These are phyloP conservation scores for Gaeumannomyces sp. DNA, from an alignment of 2,329 filamentous ascomycete species.

Conservation along the genomic window DNA sequence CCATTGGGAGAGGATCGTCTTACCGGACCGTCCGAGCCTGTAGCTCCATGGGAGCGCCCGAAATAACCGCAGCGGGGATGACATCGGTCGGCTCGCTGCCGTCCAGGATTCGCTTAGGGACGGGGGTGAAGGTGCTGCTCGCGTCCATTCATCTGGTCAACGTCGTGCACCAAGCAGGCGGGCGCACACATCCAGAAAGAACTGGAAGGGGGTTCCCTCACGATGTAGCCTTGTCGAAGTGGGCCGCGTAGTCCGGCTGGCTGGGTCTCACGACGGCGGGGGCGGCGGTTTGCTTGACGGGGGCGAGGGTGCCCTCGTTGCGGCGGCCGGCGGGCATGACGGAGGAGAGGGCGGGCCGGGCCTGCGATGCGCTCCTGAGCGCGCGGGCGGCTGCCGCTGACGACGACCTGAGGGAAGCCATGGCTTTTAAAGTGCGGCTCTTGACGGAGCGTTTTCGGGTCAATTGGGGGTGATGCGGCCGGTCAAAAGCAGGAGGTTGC, in stretches of 20 bases:
- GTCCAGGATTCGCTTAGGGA: slow-evolving; percentile 84
- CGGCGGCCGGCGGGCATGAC: slow-evolving; percentile 40
- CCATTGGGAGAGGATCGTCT: slow-evolving; percentile 17
- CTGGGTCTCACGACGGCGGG: slow-evolving; percentile 42
- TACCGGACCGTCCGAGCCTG: slow-evolving; percentile 93
- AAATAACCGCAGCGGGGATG: slow-evolving; percentile 78
- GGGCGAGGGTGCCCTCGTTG: slow-evolving; percentile 46
- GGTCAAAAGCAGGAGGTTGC: slow-evolving; percentile 2
- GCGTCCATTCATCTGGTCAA: background rate
- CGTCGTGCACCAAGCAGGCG: background rate
- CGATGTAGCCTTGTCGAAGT: slow-evolving; percentile 86
- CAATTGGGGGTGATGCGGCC: background rate
- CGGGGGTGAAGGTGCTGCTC: slow-evolving; percentile 76
- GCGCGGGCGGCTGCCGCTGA: slow-evolving; percentile 44
- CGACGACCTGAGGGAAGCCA: slow-evolving; percentile 61
- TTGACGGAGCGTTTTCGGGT: slow-evolving; percentile 9
- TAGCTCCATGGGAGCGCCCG: slow-evolving; percentile 87
- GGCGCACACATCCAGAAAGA: background rate
- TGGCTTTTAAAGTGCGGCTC: slow-evolving; percentile 20
- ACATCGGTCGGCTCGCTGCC: slow-evolving; percentile 74
- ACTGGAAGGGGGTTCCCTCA: slow-evolving; percentile 38
- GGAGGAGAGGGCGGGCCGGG: slow-evolving; percentile 27
- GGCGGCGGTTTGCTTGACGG: slow-evolving; percentile 31
- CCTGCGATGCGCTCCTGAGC: slow-evolving; percentile 38
- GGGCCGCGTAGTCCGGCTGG: slow-evolving; percentile 74